Conservation (phyloP, 495 filamentous ascomycete species). For the Penicillium diatomitis region DNA sequence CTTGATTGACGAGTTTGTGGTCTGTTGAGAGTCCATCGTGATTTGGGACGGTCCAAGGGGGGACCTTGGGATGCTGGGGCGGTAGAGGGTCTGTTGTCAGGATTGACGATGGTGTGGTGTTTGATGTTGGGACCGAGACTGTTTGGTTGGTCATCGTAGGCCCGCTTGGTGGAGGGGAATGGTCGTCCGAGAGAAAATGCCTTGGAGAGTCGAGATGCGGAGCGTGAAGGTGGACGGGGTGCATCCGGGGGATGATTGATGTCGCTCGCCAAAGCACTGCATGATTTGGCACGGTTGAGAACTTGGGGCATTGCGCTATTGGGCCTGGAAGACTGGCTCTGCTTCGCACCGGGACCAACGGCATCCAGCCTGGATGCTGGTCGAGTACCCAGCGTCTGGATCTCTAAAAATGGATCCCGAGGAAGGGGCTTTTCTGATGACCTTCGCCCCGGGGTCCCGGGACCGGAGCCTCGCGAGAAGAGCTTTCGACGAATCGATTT, state of each 20-base stretch:
- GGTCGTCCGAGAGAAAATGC: constrained; percentile 18
- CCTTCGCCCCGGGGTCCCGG: not conserved
- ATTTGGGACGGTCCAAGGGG: constrained; percentile 22
- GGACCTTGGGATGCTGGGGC: constrained; percentile 22
- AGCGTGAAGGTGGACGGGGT: constrained; percentile 14
- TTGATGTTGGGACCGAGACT: too few relatives aligned
- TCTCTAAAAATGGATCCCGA: constrained; percentile 17
- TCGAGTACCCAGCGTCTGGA: not conserved
- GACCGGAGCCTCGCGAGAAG: constrained; percentile 10
- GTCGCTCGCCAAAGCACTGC: constrained; percentile 14
- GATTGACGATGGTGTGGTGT: not conserved
- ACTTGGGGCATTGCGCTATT: constrained; percentile 4
- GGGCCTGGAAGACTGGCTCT: constrained; percentile 6
- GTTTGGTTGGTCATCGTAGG: constrained; percentile 12
- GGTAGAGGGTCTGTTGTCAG: constrained; percentile 17
- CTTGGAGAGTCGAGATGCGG: constrained; percentile 15
- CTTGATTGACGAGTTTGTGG: constrained; percentile 12
- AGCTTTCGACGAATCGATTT: constrained; percentile 18
- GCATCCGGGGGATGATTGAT: not conserved
- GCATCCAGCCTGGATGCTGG: constrained; percentile 5
- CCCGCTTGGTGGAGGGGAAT: constrained; percentile 16
- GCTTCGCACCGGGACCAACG: constrained; percentile 7
- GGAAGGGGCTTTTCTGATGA: constrained; percentile 29
- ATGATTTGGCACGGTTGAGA: constrained; percentile 17
- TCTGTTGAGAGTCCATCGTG: constrained; percentile 12